phyloP scores from a whole-genome alignment of 2,329 filamentous ascomycete species.

The Phaeoacremonium minimum region DNA sequence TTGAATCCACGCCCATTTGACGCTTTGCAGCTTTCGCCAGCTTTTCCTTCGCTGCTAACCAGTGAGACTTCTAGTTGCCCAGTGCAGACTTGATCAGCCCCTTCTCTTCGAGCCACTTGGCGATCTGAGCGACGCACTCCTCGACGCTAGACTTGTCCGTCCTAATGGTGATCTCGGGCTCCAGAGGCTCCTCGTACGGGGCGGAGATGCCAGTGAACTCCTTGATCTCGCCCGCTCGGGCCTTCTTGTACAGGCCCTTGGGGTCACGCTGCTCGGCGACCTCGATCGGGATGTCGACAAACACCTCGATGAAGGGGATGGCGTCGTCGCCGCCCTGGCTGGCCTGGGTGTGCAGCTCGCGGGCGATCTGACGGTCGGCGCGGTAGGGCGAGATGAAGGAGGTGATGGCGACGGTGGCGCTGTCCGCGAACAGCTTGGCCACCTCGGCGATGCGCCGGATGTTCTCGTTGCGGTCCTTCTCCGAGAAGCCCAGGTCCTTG shows the following conservation, averaged over 20 bases:
- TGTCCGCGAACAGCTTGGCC: slow-evolving; percentile 93
- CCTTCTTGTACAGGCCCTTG: slow-evolving; percentile 98
- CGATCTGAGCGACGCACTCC: slow-evolving; percentile 83
- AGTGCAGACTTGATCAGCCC: slow-evolving; percentile 45
- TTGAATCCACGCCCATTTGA: too few species aligned
- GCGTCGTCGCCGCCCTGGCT: slow-evolving; percentile 55
- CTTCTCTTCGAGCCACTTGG: slow-evolving; percentile 70
- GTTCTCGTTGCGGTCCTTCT: slow-evolving; percentile 93
- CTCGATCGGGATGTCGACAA: slow-evolving; percentile 84
- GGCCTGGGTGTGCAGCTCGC: slow-evolving; percentile 69
- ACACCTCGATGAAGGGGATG: slow-evolving; percentile 90
- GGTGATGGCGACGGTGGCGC: slow-evolving; percentile 80
- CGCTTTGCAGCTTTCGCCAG: too few species aligned
- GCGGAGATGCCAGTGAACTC: slow-evolving; percentile 96
- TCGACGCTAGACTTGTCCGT: slow-evolving; percentile 80
- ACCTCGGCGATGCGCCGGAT: slow-evolving; percentile 96
- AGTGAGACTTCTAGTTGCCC: slow-evolving; percentile 12
- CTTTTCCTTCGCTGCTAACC: too few species aligned
- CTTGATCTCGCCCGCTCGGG: slow-evolving; percentile 86
- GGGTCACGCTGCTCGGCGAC: slow-evolving; percentile 93
- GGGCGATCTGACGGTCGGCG: slow-evolving; percentile 77
- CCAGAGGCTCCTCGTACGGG: slow-evolving; percentile 86
- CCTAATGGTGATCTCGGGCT: slow-evolving; percentile 81
- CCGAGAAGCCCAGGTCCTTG: slow-evolving; percentile 93
- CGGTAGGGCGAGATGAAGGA: slow-evolving; percentile 96